Percentiles rank a stretch among this genome's conserved stretches.
Evolutionary conservation across 148 eudicot species (phyloP).

Genomic region (Polygonum aviculare): DNA sequence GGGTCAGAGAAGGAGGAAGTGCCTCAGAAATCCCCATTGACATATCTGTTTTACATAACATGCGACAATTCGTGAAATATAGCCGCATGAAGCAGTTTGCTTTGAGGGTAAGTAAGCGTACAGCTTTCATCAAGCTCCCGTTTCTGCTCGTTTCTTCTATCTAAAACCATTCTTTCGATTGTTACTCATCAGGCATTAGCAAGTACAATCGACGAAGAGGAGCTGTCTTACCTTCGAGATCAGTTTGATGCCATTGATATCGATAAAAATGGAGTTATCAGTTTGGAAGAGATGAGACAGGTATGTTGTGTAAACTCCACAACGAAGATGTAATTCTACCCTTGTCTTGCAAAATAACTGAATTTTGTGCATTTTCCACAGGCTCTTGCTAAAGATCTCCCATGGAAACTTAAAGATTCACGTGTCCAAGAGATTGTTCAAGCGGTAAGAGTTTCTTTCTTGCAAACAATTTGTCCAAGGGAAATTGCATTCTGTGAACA

Average conservation of each 20-base stretch:
- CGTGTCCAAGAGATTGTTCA: constrained; percentile 81
- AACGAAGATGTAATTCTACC: neutral
- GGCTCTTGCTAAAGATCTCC: constrained; percentile 95
- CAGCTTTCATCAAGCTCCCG: neutral
- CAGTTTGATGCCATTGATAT: constrained; percentile 94
- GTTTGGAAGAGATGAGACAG: constrained; percentile 98
- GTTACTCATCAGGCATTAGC: constrained; percentile 70
- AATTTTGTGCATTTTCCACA: constrained; percentile 12
- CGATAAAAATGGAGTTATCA: constrained; percentile 84
- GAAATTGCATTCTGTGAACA: neutral
- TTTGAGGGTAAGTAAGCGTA: constrained; percentile 45
- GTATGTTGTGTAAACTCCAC: constrained; percentile 19
- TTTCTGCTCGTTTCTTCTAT: neutral
- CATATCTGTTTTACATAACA: constrained; percentile 77
- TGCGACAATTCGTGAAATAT: constrained; percentile 89
- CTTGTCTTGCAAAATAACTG: neutral
- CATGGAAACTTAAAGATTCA: constrained; percentile 87
- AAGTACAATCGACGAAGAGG: constrained; percentile 65
- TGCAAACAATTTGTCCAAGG: neutral
- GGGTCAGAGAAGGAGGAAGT: constrained; percentile 97
- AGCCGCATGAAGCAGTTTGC: constrained; percentile 95
- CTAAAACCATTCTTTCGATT: neutral
- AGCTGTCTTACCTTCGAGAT: constrained; percentile 72
- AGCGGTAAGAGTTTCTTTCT: constrained; percentile 47
- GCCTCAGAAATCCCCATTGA: constrained; percentile 94